Conservation (phyloP, 2,329 filamentous ascomycete genomes). For the Sarocladiaceae sp. region DNA sequence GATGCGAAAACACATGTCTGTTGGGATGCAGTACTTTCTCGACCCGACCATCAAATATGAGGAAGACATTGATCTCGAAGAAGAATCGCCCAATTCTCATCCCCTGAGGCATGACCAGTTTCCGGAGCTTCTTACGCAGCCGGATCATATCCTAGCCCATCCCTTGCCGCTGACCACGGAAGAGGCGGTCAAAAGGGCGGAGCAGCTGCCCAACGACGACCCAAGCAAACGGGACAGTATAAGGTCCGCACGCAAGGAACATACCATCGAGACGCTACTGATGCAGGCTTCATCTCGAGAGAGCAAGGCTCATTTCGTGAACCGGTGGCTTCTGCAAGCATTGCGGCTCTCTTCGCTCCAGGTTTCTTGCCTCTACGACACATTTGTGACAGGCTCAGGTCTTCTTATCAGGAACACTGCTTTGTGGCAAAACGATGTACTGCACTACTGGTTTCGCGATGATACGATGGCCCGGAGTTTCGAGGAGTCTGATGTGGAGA, state of each 20-base stretch:
- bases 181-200: slow-evolving; percentile 33
- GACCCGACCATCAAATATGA: slow-evolving; percentile 30
- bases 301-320: slow-evolving; percentile 39
- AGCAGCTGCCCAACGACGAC: slow-evolving; percentile 28
- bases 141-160: slow-evolving; percentile 34
- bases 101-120: slow-evolving; percentile 34
- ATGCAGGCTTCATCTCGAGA: slow-evolving; percentile 25
- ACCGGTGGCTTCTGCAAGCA: slow-evolving; percentile 46
- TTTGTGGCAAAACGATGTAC: slow-evolving; percentile 31
- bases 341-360: slow-evolving; percentile 41
- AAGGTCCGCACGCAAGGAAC: slow-evolving; percentile 39
- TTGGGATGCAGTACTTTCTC: slow-evolving; percentile 32
- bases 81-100: slow-evolving; percentile 16
- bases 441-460: slow-evolving; percentile 31
- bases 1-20: slow-evolving; percentile 36
- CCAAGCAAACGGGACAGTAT: slow-evolving; percentile 28
- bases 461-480: slow-evolving; percentile 15
- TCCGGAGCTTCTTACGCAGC: slow-evolving; percentile 41
- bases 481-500: slow-evolving; percentile 65
- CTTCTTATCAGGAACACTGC: slow-evolving; percentile 26
- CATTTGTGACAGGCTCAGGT: slow-evolving; percentile 19
- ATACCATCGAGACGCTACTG: slow-evolving; percentile 36
- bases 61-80: slow-evolving; percentile 33
- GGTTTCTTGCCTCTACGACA: slow-evolving; percentile 34
- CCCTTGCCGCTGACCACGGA: slow-evolving; percentile 32